phyloP scores from a whole-genome alignment of 768 basidiomycete species.

The Boletus rex-veris region DNA sequence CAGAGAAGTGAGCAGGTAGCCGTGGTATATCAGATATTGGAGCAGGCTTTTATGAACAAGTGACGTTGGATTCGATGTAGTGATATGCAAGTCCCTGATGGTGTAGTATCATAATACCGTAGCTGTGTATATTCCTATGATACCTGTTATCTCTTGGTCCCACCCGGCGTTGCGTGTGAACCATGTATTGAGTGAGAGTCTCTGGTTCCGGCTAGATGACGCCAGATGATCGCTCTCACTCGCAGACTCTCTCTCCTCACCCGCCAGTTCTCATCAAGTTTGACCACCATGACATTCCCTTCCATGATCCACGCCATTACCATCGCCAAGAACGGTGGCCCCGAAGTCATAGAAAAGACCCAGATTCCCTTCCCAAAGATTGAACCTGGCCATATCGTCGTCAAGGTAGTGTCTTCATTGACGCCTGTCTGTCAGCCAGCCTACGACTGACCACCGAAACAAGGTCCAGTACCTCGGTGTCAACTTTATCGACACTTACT shows the following conservation, averaged over 20 bases:
- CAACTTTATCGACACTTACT: slow-evolving; percentile 88
- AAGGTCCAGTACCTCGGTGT: slow-evolving; percentile 75
- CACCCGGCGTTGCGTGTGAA: too few species aligned
- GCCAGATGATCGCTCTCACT: slow-evolving; percentile 7
- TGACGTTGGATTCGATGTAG: slow-evolving; percentile 2
- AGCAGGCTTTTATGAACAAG: slow-evolving; percentile 20
- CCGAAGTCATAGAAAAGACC: slow-evolving; percentile 72
- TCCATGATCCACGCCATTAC: slow-evolving; percentile 66
- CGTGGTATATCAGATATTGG: slow-evolving; percentile 62
- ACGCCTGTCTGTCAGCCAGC: background rate
- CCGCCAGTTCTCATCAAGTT: slow-evolving; percentile 30
- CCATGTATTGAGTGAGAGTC: too few species aligned
- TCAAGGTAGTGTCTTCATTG: slow-evolving; percentile 24
- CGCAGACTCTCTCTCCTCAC: slow-evolving; percentile 23
- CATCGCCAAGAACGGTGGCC: slow-evolving; percentile 68
- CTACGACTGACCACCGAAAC: background rate
- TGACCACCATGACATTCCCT: slow-evolving; percentile 50
- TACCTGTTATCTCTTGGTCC: too few species aligned
- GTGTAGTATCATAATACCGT: too few species aligned
- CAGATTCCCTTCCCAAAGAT: slow-evolving; percentile 65
- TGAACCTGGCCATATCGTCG: slow-evolving; percentile 55
- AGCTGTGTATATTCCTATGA: too few species aligned
- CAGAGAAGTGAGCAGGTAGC: slow-evolving; percentile 63
- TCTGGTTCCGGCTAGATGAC: background rate
- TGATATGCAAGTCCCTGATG: too few species aligned